Evolutionary conservation across 2,329 filamentous ascomycete species (phyloP).

Genomic region (Fusarium praegraminearum): DNA sequence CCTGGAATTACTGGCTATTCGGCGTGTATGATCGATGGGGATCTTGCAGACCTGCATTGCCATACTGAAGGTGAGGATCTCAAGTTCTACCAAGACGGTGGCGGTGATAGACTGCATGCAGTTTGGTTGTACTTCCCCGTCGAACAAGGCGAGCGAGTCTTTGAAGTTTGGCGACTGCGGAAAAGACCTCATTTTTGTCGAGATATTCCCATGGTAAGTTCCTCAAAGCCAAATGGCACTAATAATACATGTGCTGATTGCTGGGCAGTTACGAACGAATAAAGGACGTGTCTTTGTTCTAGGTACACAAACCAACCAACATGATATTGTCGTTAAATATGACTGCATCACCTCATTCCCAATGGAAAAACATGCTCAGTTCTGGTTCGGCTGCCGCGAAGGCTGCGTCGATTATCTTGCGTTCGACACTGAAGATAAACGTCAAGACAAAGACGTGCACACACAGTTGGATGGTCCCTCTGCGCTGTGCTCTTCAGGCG

Average conservation of each 20-base stretch:
- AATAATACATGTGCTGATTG: not conserved
- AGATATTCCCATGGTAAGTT: conserved; percentile 14
- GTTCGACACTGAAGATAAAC: conserved; percentile 12
- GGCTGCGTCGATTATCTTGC: conserved; percentile 15
- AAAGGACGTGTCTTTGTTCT: conserved; percentile 15
- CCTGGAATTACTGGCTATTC: conserved; percentile 15
- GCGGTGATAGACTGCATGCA: conserved; percentile 4
- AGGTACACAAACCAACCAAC: not conserved
- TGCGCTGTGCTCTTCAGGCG: not conserved
- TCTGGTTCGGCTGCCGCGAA: conserved; percentile 11
- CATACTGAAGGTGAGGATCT: conserved; percentile 1
- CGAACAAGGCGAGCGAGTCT: not conserved
- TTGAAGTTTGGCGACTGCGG: conserved; percentile 19
- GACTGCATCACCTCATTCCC: conserved; percentile 12
- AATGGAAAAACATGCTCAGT: not conserved
- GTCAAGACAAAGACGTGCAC: not conserved
- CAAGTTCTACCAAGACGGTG: not conserved
- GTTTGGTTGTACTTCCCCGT: conserved; percentile 24
- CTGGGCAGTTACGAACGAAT: conserved; percentile 14
- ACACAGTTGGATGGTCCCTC: not conserved
- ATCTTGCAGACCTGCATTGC: conserved; percentile 10
- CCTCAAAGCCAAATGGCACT: rapidly evolving
- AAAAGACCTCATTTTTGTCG: conserved; percentile 7
- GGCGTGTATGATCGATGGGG: conserved; percentile 11
- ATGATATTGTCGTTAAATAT: not conserved